phyloP scores from a whole-genome alignment of 352 stramenopile species.

The Pythium chondricola region DNA sequence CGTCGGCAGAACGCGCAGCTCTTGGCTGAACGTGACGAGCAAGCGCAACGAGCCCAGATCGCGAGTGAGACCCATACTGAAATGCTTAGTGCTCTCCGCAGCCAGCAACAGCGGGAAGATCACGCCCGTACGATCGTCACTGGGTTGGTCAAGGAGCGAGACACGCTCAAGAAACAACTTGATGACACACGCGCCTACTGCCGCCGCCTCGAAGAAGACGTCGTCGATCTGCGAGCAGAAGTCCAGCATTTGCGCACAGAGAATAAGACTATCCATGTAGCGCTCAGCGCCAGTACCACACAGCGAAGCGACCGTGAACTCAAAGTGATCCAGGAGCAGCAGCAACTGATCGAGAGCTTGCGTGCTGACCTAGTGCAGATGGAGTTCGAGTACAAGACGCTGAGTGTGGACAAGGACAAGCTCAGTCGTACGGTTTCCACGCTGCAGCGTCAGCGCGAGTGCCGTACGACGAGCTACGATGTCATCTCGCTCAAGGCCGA shows the following conservation, averaged over 20 bases:
- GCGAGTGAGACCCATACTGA: constrained; percentile 41
- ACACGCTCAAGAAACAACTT: constrained; percentile 27
- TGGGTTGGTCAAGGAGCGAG: constrained; percentile 22
- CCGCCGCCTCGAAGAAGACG: constrained; percentile 43
- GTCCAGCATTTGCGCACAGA: constrained; percentile 42
- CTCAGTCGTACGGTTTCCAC: constrained; percentile 29
- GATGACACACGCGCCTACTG: constrained; percentile 46
- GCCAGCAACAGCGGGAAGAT: constrained; percentile 34
- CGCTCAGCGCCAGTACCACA: constrained; percentile 18
- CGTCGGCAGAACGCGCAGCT: constrained; percentile 26
- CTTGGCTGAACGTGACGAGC: constrained; percentile 22
- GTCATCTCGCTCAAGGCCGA: constrained; percentile 35
- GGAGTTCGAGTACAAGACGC: constrained; percentile 60
- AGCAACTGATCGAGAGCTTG: constrained; percentile 44
- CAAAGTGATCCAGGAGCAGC: constrained; percentile 31
- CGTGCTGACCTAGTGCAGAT: constrained; percentile 52
- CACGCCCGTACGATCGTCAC: constrained; percentile 23
- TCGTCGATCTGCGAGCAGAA: constrained; percentile 30
- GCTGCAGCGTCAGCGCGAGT: constrained; percentile 21
- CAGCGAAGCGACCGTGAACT: constrained; percentile 23
- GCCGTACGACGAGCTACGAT: constrained; percentile 24
- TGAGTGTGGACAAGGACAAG: constrained; percentile 33
- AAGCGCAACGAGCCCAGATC: constrained; percentile 13
- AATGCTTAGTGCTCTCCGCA: constrained; percentile 32
- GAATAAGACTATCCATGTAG: constrained; percentile 28